Base-by-base conservation (phyloP, 768 basidiomycete species). In the Leccinum boreale region DNA sequence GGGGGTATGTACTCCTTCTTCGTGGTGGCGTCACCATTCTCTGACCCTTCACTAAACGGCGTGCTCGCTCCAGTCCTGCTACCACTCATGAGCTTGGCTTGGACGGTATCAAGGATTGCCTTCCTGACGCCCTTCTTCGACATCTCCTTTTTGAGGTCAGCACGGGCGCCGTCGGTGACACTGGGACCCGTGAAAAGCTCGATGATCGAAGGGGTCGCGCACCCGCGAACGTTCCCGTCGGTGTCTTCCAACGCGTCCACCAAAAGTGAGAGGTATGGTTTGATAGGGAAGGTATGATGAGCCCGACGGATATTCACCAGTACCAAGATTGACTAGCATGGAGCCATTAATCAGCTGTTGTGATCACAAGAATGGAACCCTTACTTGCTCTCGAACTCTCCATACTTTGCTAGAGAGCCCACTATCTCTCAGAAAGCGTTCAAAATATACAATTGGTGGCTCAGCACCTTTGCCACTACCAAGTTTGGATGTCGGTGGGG, bases 121-220 rank as follows among this genome's bases (percentile, higher is more conserved):
- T 95, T 96, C 33, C 93, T 83, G 45, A 97, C 90, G 44, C 83
- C 82, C 71, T 91, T 92, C 76, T 89, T 92, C 2, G 80, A 71
- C 80, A 98, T 80, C 69, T 93, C 89, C 68, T 93, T 94, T 80
- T 97, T 98, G 54, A 98, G 79, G 70, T 98, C 96, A 4, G 94
- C 85, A 52, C 92, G 86, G 3, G 97, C 97, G 8, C 85, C 86
- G 67, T 95, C 89, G 3, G 87, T 85, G 14, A 93, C 92, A 5
- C 82, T 84, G 0, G 88, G 82, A 15, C 91, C 90, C 1, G 92
- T 86, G 68, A 98, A 96, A 55, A 99, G 79, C 62, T 88, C 85
- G 15, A 97, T 81, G 57, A 93, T 82, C 1, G 92, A 86, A 63
- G 84, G 81, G 50, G 87, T 84, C 8, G 95, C 88, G 68, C 86